Evolutionary conservation across 257 asterid species (phyloP).

Genomic region (Capsicum rhomboideum): DNA sequence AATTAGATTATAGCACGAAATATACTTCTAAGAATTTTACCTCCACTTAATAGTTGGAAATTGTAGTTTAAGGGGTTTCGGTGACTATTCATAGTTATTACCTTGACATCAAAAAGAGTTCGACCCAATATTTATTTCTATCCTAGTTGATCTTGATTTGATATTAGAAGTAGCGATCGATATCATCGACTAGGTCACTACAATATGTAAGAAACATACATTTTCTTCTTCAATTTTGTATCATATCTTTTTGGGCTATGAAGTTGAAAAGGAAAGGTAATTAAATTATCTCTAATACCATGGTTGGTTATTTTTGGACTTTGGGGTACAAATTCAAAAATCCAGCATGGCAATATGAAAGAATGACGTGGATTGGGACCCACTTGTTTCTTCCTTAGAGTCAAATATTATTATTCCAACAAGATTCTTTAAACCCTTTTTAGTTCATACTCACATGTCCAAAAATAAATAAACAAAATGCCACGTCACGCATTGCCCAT

Average conservation of each 20-base stretch:
- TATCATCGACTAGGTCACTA: background rate
- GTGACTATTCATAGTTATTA: too few species aligned
- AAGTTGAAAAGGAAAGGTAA: background rate
- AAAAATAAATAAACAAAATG: background rate
- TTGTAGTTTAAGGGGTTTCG: background rate
- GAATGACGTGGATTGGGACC: conserved; percentile 32
- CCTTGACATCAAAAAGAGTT: too few species aligned
- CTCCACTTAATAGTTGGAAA: too few species aligned
- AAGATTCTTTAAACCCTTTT: background rate
- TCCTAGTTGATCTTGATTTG: too few species aligned
- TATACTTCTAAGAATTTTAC: too few species aligned
- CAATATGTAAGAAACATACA: background rate
- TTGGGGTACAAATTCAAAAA: background rate
- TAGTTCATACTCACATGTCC: background rate
- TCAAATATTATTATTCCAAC: background rate
- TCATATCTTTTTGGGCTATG: background rate
- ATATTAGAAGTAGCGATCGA: too few species aligned
- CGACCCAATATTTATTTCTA: too few species aligned
- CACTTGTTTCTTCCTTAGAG: background rate
- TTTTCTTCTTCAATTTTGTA: background rate
- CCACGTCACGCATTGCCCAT: background rate
- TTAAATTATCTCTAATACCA: background rate
- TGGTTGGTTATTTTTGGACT: background rate
- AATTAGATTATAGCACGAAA: too few species aligned
- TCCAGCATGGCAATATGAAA: conserved; percentile 15